phyloP scores from a whole-genome alignment of 73 alveolate species.

The Tetrahymena malaccensis region DNA sequence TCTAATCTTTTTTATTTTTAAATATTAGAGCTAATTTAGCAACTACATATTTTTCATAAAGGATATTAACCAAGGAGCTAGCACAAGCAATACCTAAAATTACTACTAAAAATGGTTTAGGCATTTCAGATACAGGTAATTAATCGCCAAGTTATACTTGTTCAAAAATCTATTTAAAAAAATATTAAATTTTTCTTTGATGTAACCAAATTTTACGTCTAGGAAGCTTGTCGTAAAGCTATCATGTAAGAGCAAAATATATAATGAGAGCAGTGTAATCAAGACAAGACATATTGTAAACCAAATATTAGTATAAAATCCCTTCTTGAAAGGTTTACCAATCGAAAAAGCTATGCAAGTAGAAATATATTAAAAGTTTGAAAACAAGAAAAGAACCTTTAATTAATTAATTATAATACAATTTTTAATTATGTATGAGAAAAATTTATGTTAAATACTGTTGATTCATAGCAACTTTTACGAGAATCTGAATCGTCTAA shows the following conservation, averaged over 20 bases:
- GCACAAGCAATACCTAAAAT: no score
- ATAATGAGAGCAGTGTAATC: not conserved
- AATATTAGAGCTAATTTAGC: no score
- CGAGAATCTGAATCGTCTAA: not conserved
- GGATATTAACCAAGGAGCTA: no score
- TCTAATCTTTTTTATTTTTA: no score
- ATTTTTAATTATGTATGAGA: no score
- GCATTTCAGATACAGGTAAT: no score
- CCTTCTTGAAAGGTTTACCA: slow-evolving; percentile 84
- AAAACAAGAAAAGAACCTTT: slow-evolving; percentile 45
- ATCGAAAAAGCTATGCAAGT: slow-evolving; percentile 73
- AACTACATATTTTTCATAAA: no score
- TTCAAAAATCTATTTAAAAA: no score
- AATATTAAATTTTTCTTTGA: no score
- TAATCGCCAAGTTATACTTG: no score
- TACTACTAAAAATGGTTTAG: no score
- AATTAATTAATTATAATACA: no score
- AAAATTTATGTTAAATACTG: not conserved
- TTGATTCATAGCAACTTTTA: not conserved
- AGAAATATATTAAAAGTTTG: slow-evolving; percentile 65
- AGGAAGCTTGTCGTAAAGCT: not conserved
- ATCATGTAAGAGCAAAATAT: not conserved
- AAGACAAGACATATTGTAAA: slow-evolving; percentile 40
- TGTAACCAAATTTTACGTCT: not conserved
- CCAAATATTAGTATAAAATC: slow-evolving; percentile 57